Base-by-base conservation (phyloP, 192 early-diverging fungal species). In the Thamnidium elegans region DNA sequence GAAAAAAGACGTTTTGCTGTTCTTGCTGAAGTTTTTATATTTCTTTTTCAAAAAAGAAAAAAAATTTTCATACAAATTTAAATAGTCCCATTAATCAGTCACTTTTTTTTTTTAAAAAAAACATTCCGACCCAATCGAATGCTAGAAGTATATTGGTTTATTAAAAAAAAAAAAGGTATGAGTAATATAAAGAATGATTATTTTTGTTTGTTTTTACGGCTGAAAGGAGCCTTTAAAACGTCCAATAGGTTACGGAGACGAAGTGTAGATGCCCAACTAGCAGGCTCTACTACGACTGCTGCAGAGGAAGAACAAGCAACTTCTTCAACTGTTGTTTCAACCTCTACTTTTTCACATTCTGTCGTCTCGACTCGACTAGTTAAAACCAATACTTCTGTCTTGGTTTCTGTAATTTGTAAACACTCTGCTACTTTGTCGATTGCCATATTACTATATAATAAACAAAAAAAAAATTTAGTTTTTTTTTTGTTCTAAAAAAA, bases 231-330 rank as follows among this genome's bases (percentile, higher is more conserved):
- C 17, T 39, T 56, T 9, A 56, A 39, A 17, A 56, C 32, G 10
- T 56, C 31, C 32, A 56, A 39, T 17, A 56, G 31, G 32, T 56
- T 56, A 55, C 30, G 14, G n/a, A 55, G 30, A 34, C 55, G 15
- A 39, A 56, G 55, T 34, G 31, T 36, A 19, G 55, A 56, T 32
- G 55, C 32, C 34, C 55, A 39, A 39, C 36, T 39, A 39, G 36
- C 7, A 39, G 26, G 26, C 26, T 26, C 7, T 39, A 9, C 36
- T 6, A 10, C 31, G 15, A 17, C 32, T 36, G 47, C n/a, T 48
- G 30, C 19, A 39, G 31, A 39, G 4, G 36, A 39, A 34, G 55
- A 17, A 36, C n/a, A 7, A 13, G 26, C 31, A 17, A n/a, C n/a
- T 55, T 26, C 6, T 34, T 15, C 31, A 7, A 31, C 7, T 54